Base-by-base conservation (phyloP, 148 eudicot genomes). In the Chenopodium formosanum region DNA sequence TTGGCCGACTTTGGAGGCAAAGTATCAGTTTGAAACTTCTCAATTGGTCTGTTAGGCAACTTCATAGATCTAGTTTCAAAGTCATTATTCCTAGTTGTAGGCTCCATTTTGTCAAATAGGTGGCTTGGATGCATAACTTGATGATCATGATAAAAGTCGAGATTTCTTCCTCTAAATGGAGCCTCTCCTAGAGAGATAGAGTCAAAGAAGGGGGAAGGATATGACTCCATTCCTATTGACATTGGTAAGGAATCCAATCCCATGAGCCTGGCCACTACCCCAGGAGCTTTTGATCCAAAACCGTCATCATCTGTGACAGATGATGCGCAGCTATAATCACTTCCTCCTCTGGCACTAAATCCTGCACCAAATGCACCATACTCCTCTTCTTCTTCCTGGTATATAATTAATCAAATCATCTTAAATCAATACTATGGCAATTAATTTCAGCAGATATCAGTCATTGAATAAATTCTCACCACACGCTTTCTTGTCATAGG, bases 231-330 rank as follows among this genome's bases (percentile, higher is more conserved):
- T 47, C 74, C 50, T 70, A 86, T 91, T 68, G 92, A 88, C 67
- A 88, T 86, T 46, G 98, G 97, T 89, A 95, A 52, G 25, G 96
- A 89, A 83, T 95, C 97, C 76, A 95, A 83, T 73, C 98, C 98
- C 98, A 95, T 95, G 31, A 95, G 96, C 89, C 96, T 90, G 17
- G 97, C 98, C 63, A 95, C 93, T 32, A 95, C 98, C 34, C 96
- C 88, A 2, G 97, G 98, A 32, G 93, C 91, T 87, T 83, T 92
- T 22, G 85, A 74, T 63, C 91, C 91, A 65, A 74, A 87, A 70
- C 84, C 83, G 65, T 95, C 98, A 71, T 95, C 98, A 81, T 93
- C 97, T 2, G 94, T 92, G 50, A 93, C 85, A 29, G 98, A 95
- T 22, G 98, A 93, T 81, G 94, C 91, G 84, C 90, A 91, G 66